Evolutionary conservation across 768 basidiomycete genomes (phyloP), one percentile per base, ranked within the genome.

Genomic region (Phylloporus scabripes): DNA sequence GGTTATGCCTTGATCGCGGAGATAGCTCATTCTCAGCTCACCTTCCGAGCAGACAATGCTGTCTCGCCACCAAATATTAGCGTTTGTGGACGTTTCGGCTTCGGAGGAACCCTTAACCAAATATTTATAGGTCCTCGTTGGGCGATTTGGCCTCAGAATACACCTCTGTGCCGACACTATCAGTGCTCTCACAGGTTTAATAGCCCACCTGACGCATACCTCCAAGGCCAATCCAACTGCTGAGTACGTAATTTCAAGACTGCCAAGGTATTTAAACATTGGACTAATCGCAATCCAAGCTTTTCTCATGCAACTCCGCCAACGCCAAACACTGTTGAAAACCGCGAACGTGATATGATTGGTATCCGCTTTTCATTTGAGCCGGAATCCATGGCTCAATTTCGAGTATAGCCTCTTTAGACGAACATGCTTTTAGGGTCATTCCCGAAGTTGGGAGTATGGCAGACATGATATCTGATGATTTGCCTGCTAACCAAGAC

Each of bases 381-480:
- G 34, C 6, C 5, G 17, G 7, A 12, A 26, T 17, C 28, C 23
- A 18, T 33, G 12, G 21, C 55, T 61, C 28, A 55, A 46, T 33
- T 39, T 28, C 11, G 23, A 23, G 14, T 36, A 29, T 50, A 88
- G 85, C 78, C 46, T 87, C 86, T 9, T 71, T 96, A 31, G 92
- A 95, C 47, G 85, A 92, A 49, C 68, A 85, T 31, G 89, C 92
- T 1, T 96, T 95, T 71, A 78, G 73, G 43, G 73, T 70, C 37
- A 61, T 83, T 7, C 91, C 91, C 2, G 85, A 91, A 55, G 73
- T 95, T 36, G 85, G 87, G 18, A 77, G 81, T 9, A 78, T 82
- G 8, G 83, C 89, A 12, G 95, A 97, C 66, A 83, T 96, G 82
- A 85, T 98, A 49, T 72, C 75, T 28, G 95, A 98, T 58, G 93